These are phyloP conservation scores for Rutidosis leptorrhynchoides DNA, from an alignment of 129 eudicot genomes.

Conservation along the genomic window DNA sequence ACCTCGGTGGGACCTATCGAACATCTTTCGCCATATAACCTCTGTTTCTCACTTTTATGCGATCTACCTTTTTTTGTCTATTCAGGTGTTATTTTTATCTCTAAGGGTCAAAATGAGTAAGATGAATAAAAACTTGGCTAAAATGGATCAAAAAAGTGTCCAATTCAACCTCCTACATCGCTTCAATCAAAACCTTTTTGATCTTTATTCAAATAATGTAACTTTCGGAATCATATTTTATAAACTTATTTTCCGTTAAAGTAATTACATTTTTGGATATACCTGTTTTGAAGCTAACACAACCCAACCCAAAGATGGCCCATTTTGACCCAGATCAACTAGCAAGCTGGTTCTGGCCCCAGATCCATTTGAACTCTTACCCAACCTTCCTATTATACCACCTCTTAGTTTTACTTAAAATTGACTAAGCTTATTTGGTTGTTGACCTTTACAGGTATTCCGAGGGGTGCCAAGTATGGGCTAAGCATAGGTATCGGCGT, in stretches of 20 bases:
- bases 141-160: neutral
- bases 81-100: neutral
- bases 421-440: neutral
- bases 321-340: neutral
- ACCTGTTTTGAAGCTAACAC: neutral
- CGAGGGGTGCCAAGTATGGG: conserved; percentile 25
- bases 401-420: neutral
- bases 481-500: conserved; percentile 29
- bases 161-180: neutral
- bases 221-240: neutral
- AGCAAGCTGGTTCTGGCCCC: neutral
- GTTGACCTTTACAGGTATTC: conserved; percentile 15
- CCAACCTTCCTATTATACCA: neutral
- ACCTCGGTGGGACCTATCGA: conserved; percentile 1
- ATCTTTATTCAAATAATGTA: neutral
- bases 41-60: neutral
- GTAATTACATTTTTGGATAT: neutral
- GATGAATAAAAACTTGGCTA: neutral
- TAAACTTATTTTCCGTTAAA: neutral
- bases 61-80: neutral
- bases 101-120: neutral
- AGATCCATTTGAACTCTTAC: neutral
- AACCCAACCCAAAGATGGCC: neutral
- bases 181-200: neutral
- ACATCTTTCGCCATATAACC: neutral